Percentiles rank a stretch among this genome's conserved stretches.
These are phyloP conservation scores for Cornus florida DNA, from an alignment of 148 eudicot species.

Conservation along the genomic window DNA sequence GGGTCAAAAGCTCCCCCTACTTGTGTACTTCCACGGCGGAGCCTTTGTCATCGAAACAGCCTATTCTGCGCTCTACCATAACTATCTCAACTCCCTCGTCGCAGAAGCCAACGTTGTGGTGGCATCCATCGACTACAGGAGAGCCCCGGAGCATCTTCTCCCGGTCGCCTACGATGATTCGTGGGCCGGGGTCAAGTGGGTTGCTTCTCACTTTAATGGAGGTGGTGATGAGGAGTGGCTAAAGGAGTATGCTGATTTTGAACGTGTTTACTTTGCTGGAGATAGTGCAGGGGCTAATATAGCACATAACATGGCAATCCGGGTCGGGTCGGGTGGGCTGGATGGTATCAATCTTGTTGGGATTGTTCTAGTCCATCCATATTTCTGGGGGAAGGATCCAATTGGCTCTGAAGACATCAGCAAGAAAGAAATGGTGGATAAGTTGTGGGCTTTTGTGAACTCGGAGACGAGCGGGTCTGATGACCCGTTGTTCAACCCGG, in stretches of 20 bases:
- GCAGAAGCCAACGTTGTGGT: constrained; percentile 24
- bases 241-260: constrained; percentile 30
- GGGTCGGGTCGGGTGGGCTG: constrained; percentile 13
- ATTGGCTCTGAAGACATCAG: background rate
- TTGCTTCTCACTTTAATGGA: constrained; percentile 26
- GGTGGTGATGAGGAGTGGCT: constrained; percentile 47
- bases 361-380: constrained; percentile 39
- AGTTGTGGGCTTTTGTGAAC: constrained; percentile 20
- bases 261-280: constrained; percentile 37
- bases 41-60: constrained; percentile 40
- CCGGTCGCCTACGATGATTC: constrained; percentile 50
- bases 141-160: constrained; percentile 56
- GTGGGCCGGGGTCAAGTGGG: constrained; percentile 54
- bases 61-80: constrained; percentile 17
- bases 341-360: constrained; percentile 16
- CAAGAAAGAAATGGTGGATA: background rate
- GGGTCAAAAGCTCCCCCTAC: constrained; percentile 36
- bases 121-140: constrained; percentile 48
- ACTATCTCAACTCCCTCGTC: constrained; percentile 19
- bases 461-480: constrained; percentile 20
- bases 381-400: constrained; percentile 16
- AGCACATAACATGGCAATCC: constrained; percentile 39
- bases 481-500: constrained; percentile 44
- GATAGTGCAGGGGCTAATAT: constrained; percentile 60
- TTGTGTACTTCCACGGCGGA: constrained; percentile 61